Conservation (phyloP, 257 asterid species). For the Ocimum tenuiflorum region DNA sequence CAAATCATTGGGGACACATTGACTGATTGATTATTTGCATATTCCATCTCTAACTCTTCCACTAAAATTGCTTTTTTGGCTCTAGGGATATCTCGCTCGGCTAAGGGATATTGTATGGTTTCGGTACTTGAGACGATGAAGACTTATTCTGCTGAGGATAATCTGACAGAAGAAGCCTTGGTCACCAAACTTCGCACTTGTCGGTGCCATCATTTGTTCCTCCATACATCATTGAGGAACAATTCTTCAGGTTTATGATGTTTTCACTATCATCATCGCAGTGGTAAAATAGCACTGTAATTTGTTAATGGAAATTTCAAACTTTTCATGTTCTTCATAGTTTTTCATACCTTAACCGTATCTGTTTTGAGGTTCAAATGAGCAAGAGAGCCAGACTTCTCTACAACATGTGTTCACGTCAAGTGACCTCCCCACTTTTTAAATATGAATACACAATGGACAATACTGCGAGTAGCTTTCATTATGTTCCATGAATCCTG, state of each 20-base stretch:
- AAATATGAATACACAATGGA: background rate
- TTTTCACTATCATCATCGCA: constrained; percentile 8
- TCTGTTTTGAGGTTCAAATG: background rate
- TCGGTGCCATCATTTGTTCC: constrained; percentile 74
- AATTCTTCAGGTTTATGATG: constrained; percentile 65
- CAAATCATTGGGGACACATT: background rate
- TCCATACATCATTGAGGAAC: constrained; percentile 74
- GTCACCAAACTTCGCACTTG: constrained; percentile 90
- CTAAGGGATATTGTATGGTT: constrained; percentile 82
- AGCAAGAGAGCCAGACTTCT: background rate
- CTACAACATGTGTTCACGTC: background rate
- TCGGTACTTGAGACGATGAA: constrained; percentile 88
- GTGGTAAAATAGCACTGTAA: constrained; percentile 1
- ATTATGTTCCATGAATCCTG: background rate
- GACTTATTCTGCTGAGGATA: constrained; percentile 82
- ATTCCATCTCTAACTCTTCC: background rate
- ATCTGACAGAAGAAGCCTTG: constrained; percentile 91
- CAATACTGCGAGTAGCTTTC: background rate
- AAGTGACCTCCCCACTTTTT: background rate
- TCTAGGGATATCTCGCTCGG: constrained; percentile 86
- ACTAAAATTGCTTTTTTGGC: constrained; percentile 18
- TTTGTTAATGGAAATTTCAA: background rate
- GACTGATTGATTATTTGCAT: background rate
- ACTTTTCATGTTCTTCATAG: background rate
- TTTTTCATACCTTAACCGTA: background rate